Evolutionary conservation across 768 basidiomycete genomes (phyloP).

Genomic region (Phaffia australis): DNA sequence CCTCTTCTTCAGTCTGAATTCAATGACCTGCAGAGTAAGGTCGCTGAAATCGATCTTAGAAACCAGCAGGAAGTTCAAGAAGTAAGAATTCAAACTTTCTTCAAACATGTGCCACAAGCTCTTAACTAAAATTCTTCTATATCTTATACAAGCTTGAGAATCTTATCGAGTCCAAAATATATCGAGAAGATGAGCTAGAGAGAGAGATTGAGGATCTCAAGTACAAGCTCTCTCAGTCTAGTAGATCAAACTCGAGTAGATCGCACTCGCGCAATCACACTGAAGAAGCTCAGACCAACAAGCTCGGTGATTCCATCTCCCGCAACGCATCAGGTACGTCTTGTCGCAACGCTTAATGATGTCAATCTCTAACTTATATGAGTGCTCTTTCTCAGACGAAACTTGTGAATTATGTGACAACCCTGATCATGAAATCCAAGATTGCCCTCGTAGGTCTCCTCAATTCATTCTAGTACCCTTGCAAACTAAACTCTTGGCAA

Average conservation of each 20-base stretch:
- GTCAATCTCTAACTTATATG: not conserved
- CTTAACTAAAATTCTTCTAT: not conserved
- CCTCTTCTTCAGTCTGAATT: too few relatives aligned
- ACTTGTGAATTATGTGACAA: conserved; percentile 78
- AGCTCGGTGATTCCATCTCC: conserved; percentile 28
- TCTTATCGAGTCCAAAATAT: conserved; percentile 85
- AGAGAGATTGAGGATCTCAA: conserved; percentile 67
- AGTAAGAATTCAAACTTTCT: conserved; percentile 7
- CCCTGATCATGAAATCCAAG: conserved; percentile 76
- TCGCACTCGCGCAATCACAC: conserved; percentile 30
- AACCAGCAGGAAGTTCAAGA: conserved; percentile 23
- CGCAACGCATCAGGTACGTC: not conserved
- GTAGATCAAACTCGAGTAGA: conserved; percentile 37
- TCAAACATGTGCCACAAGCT: not conserved
- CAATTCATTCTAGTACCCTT: conserved; percentile 38
- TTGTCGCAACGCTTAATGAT: not conserved
- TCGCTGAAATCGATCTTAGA: conserved; percentile 19
- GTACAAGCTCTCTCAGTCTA: conserved; percentile 51
- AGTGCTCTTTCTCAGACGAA: conserved; percentile 11
- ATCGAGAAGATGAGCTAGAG: conserved; percentile 68
- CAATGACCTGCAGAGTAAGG: too few relatives aligned
- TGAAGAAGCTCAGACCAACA: conserved; percentile 28
- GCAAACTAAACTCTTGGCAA: conserved; percentile 23
- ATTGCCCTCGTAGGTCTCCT: conserved; percentile 49
- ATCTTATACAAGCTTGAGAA: conserved; percentile 58